A percentile compares a stretch with the other conserved stretches of the same genome.
Conservation (phyloP, 441 rosid species). For the Viola pubescens region DNA sequence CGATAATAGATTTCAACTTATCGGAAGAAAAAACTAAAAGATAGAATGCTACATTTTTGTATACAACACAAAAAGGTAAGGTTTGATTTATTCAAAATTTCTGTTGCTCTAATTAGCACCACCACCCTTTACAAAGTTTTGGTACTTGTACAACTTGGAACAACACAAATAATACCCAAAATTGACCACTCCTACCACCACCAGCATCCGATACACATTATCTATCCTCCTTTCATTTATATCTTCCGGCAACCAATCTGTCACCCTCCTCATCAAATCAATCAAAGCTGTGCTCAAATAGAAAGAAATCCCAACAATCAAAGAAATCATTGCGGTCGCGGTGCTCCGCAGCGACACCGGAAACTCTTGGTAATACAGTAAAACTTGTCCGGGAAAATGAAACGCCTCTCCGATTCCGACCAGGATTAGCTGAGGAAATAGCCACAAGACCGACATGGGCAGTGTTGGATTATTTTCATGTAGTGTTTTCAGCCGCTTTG, state of each 20-base stretch:
- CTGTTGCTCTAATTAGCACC: too few relatives aligned
- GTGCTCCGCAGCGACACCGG: slow-evolving; percentile 40
- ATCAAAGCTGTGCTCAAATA: slow-evolving; percentile 32
- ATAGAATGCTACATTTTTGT: too few relatives aligned
- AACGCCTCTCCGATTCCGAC: slow-evolving; percentile 52
- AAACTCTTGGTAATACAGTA: slow-evolving; percentile 52
- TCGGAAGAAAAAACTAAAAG: too few relatives aligned
- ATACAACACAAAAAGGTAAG: too few relatives aligned
- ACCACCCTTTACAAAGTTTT: neutral
- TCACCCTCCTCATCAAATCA: slow-evolving; percentile 8
- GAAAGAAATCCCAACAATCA: slow-evolving; percentile 36
- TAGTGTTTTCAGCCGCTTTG: slow-evolving; percentile 31
- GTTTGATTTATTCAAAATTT: too few relatives aligned
- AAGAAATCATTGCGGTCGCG: slow-evolving; percentile 43
- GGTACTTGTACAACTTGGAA: slow-evolving; percentile 17
- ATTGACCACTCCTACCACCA: slow-evolving; percentile 18
- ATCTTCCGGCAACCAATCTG: slow-evolving; percentile 31
- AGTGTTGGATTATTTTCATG: slow-evolving; percentile 16
- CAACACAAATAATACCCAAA: slow-evolving; percentile 27
- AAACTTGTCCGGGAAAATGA: slow-evolving; percentile 47
- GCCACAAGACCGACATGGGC: slow-evolving; percentile 43
- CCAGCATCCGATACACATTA: slow-evolving; percentile 25
- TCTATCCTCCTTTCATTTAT: slow-evolving; percentile 30
- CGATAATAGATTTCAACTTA: neutral
- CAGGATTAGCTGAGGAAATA: slow-evolving; percentile 42